phyloP scores from a whole-genome alignment of 129 eudicot genomes.

The Daucus carota region DNA sequence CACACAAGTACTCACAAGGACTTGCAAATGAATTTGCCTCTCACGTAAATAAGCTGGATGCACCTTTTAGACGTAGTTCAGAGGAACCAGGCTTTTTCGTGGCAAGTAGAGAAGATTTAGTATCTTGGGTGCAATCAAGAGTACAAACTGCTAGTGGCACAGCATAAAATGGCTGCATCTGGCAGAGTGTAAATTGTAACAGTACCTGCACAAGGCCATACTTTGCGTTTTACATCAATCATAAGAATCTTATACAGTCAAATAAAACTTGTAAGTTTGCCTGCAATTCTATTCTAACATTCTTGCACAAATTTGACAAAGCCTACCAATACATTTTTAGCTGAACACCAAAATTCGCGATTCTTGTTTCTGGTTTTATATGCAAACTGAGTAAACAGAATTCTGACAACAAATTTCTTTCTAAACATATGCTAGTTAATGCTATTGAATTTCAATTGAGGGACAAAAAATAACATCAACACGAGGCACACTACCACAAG shows the following conservation, averaged over 20 bases:
- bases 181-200: neutral
- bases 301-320: neutral
- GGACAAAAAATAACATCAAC: too few relatives aligned
- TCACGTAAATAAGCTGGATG: conserved; percentile 38
- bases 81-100: conserved; percentile 38
- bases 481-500: too few relatives aligned
- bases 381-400: neutral
- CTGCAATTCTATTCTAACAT: neutral
- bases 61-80: conserved; percentile 41
- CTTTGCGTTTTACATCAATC: neutral
- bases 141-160: conserved; percentile 14
- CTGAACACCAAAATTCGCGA: neutral
- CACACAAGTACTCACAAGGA: conserved; percentile 52
- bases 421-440: too few relatives aligned
- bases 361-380: neutral
- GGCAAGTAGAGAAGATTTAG: conserved; percentile 42
- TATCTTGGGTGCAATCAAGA: conserved; percentile 39
- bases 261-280: neutral
- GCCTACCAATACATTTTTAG: neutral
- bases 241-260: neutral
- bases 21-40: conserved; percentile 40
- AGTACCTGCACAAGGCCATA: conserved; percentile 2
- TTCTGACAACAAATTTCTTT: neutral
- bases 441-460: too few relatives aligned
- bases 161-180: too few relatives aligned